A percentile compares a stretch with the other conserved stretches of the same genome.
These are phyloP conservation scores for Kalanchoe fedtschenkoi DNA, from an alignment of 164 flowering plant genomes.

Conservation along the genomic window DNA sequence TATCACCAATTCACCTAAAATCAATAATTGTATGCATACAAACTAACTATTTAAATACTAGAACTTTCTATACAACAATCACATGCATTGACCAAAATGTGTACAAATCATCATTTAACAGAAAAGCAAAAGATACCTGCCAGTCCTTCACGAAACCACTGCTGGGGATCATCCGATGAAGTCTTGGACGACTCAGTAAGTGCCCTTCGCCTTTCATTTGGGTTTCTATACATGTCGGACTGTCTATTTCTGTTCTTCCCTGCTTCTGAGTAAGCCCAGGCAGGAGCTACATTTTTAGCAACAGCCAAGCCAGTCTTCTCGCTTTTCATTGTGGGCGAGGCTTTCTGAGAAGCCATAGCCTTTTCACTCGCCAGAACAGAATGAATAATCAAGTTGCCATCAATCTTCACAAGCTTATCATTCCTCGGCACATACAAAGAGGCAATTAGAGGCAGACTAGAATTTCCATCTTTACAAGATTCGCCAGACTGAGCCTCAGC, in stretches of 20 bases:
- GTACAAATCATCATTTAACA: neutral
- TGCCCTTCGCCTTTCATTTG: slow-evolving; percentile 42
- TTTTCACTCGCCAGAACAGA: slow-evolving; percentile 90
- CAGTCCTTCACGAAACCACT: slow-evolving; percentile 96
- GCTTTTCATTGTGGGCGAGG: slow-evolving; percentile 16
- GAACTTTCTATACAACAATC: neutral
- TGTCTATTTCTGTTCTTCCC: slow-evolving; percentile 30
- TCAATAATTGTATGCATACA: neutral
- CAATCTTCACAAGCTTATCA: slow-evolving; percentile 91
- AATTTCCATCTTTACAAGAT: slow-evolving; percentile 23
- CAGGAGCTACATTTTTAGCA: slow-evolving; percentile 30
- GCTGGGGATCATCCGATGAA: slow-evolving; percentile 49
- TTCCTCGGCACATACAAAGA: slow-evolving; percentile 92
- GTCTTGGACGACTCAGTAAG: slow-evolving; percentile 38
- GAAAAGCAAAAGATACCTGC: slow-evolving; percentile 54
- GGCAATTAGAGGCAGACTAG: slow-evolving; percentile 73
- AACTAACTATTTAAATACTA: neutral
- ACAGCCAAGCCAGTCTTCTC: slow-evolving; percentile 52
- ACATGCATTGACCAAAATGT: neutral
- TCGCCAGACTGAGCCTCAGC: slow-evolving; percentile 14
- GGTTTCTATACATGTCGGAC: slow-evolving; percentile 24
- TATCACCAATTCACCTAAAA: neutral
- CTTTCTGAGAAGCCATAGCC: slow-evolving; percentile 42
- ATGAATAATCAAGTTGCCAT: slow-evolving; percentile 92
- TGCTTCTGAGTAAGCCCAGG: slow-evolving; percentile 32